phyloP scores from a whole-genome alignment of 768 basidiomycete genomes.

The Kwoniella dendrophila region DNA sequence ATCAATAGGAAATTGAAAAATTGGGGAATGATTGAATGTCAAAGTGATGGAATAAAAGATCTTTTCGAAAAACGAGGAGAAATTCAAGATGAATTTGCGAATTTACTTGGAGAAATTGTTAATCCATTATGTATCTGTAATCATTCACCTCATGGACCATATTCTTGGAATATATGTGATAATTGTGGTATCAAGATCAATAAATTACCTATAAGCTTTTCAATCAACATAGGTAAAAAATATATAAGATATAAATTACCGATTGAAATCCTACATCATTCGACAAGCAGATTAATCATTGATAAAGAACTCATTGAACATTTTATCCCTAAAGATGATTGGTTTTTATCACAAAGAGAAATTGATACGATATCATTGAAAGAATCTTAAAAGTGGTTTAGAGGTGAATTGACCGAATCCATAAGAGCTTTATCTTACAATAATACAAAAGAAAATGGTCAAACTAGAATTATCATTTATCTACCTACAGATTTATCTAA shows the following conservation, averaged over 20 bases:
- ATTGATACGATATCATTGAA: not conserved
- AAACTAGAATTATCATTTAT: conserved; percentile 5
- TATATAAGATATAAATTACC: not conserved
- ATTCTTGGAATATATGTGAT: not conserved
- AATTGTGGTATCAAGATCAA: not conserved
- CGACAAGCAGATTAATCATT: not conserved
- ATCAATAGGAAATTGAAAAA: not conserved
- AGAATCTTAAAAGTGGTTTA: not conserved
- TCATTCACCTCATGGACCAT: not conserved
- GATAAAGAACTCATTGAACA: not conserved
- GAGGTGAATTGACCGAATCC: not conserved
- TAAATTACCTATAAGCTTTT: not conserved
- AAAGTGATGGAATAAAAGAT: not conserved
- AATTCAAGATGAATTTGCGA: not conserved
- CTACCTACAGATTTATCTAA: not conserved
- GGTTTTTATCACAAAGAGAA: not conserved
- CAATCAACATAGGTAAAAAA: not conserved
- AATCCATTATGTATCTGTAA: not conserved
- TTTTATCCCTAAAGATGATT: not conserved
- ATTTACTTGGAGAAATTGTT: not conserved
- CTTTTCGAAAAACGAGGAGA: not conserved
- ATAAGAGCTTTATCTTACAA: not conserved
- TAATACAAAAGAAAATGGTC: not conserved
- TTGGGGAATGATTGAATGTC: not conserved
- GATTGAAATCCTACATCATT: not conserved